Percentiles rank a stretch among this genome's conserved stretches.
These are phyloP conservation scores for Megacollybia marginata DNA, from an alignment of 768 basidiomycete species.

Conservation along the genomic window DNA sequence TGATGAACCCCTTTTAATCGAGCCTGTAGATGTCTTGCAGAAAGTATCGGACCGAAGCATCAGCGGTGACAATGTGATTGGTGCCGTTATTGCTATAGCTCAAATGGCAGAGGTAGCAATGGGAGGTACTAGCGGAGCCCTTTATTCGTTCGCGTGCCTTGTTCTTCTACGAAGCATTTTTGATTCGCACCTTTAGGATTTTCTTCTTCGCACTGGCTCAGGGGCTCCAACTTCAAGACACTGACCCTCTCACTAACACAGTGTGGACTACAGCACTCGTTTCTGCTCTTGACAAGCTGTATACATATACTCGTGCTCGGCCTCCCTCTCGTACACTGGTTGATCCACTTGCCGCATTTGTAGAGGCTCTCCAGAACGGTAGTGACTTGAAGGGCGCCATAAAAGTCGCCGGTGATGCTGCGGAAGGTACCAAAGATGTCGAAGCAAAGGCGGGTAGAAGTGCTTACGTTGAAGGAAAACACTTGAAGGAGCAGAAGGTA, in stretches of 20 bases:
- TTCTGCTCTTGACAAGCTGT: constrained; percentile 53
- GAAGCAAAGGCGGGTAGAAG: constrained; percentile 85
- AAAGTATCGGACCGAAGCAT: constrained; percentile 50
- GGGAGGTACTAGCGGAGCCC: constrained; percentile 88
- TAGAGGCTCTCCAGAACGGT: constrained; percentile 31
- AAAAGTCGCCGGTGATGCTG: constrained; percentile 52
- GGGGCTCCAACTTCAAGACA: constrained; percentile 38
- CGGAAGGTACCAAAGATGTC: constrained; percentile 66
- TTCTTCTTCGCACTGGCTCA: constrained; percentile 87
- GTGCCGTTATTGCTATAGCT: constrained; percentile 60
- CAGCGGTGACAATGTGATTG: constrained; percentile 55
- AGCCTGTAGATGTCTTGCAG: constrained; percentile 47
- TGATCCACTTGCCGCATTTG: constrained; percentile 84
- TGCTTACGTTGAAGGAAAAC: constrained; percentile 72
- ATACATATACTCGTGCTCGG: constrained; percentile 82
- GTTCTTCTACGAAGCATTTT: not conserved
- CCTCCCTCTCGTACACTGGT: constrained; percentile 87
- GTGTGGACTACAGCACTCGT: constrained; percentile 58
- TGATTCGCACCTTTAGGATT: constrained; percentile 41
- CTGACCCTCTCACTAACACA: constrained; percentile 33
- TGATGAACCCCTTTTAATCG: not conserved
- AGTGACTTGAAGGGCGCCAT: constrained; percentile 45
- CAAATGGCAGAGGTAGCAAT: constrained; percentile 75
- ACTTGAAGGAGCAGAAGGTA: constrained; percentile 53
- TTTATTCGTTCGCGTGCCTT: constrained; percentile 68